Evolutionary conservation across 148 eudicot species (phyloP).

Genomic region (Euryodendron excelsum): DNA sequence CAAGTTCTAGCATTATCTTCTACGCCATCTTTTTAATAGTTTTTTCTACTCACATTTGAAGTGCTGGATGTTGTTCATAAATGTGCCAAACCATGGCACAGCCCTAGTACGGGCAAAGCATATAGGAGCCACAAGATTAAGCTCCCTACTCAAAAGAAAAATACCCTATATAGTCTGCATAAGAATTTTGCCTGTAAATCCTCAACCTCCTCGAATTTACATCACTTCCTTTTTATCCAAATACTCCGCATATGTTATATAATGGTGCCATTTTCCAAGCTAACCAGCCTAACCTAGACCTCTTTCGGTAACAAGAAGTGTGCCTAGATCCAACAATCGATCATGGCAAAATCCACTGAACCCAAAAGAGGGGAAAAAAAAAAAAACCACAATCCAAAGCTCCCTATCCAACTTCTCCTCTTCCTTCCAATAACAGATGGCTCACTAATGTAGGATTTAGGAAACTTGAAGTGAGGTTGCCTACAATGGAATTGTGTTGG

Average conservation of each 20-base stretch:
- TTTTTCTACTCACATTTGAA: neutral
- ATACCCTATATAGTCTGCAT: neutral
- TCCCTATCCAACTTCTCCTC: neutral
- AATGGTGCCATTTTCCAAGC: slow-evolving; percentile 2
- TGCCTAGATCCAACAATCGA: neutral
- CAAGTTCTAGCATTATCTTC: neutral
- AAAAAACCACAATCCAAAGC: neutral
- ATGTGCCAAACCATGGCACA: neutral
- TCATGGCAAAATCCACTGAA: neutral
- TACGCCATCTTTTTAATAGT: neutral
- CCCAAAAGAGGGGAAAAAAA: neutral
- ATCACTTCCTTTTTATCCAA: neutral
- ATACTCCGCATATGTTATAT: neutral
- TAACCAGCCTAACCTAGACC: neutral
- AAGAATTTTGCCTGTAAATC: too few relatives aligned
- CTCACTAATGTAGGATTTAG: neutral
- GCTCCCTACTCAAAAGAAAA: neutral
- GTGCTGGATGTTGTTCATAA: neutral
- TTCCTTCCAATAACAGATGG: neutral
- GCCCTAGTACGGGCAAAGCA: neutral
- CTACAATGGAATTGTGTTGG: neutral
- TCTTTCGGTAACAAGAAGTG: neutral
- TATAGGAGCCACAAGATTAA: neutral
- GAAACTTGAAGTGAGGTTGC: neutral
- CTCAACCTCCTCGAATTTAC: neutral